Evolutionary conservation across 2,329 filamentous ascomycete genomes (phyloP), one percentile per base, ranked within the genome.

Genomic region (Venturia nashicola): DNA sequence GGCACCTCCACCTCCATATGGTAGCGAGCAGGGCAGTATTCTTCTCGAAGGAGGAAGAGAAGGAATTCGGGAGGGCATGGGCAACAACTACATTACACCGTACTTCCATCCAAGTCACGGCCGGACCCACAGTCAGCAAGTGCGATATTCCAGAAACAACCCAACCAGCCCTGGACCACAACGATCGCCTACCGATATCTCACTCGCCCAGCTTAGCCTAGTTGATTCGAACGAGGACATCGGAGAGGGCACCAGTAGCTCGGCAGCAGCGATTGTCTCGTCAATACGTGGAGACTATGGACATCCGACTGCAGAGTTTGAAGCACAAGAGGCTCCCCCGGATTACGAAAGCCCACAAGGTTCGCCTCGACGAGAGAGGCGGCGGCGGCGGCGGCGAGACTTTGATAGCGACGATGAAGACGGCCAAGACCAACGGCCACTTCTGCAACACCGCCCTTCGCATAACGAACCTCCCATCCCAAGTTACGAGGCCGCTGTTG

Each of bases 11-110:
- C 94, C 94, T 61, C 94, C 94, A 1, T 99, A 99, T 72, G 94
- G 94, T 59, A 96, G 91, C 67, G 94, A 97, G 77, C 91, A 96
- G 76, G 94, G 94, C 70, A 97, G 92, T 72, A 97, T 99, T 69
- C 80, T 99, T 36, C 83, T 99, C 14, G 94, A 97, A 73, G 87
- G 90, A 6, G 94, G 94, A 14, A 72, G 76, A 51, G 79, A 81
- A 63, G 78, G 78, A 65, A 75, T 80, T 48, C 72, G 78, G 65
- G 80, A 85, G 72, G 81, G 82, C 64, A 81, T 79, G 71, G 77
- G 64, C 27, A 57, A 27, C 46, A 73, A 78, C 62, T 80, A 79
- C 70, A 70, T 65, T 1, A 44, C 36, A n/a, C 44, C 36, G 18
- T 39, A 27, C 34, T 60, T 27, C 36, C 55, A 59, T 43, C 27